Evolutionary conservation across 495 filamentous ascomycete genomes (phyloP).

Genomic region (Aspergillus cavernicola): DNA sequence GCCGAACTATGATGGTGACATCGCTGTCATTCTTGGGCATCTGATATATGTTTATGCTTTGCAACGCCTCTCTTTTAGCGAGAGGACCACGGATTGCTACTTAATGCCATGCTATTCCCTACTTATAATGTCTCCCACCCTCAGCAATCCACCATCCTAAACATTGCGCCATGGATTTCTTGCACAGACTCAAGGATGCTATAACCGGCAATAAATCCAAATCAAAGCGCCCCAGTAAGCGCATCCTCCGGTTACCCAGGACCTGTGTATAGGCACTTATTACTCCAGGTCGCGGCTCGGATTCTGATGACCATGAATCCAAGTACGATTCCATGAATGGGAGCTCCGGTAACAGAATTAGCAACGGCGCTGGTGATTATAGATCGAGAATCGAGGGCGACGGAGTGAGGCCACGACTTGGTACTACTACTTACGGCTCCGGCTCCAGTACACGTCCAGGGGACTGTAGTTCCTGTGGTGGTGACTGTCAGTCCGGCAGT

Average conservation of each 20-base stretch:
- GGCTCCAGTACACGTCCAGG: conserved; percentile 14
- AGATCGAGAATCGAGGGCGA: conserved; percentile 9
- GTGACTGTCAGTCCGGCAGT: conserved; percentile 6
- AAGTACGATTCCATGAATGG: conserved; percentile 23
- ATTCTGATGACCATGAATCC: conserved; percentile 27
- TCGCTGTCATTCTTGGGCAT: background rate
- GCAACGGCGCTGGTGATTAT: conserved; percentile 15
- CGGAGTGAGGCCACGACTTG: conserved; percentile 19
- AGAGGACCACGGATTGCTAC: background rate
- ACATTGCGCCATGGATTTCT: conserved; percentile 50
- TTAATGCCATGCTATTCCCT: too few species aligned
- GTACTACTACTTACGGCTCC: conserved; percentile 14
- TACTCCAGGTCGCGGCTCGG: conserved; percentile 30
- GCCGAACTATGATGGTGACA: conserved; percentile 5
- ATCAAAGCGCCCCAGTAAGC: conserved; percentile 13
- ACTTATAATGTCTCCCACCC: too few species aligned
- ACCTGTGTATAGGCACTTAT: background rate
- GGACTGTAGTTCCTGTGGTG: too few species aligned
- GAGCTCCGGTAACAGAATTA: conserved; percentile 21
- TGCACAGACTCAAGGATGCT: conserved; percentile 74
- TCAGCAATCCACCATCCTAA: too few species aligned
- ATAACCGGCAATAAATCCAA: conserved; percentile 39
- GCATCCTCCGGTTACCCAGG: background rate
- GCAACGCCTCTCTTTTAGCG: too few species aligned
- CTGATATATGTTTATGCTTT: background rate